Base-by-base conservation (phyloP, 1,139 yeast species). In the Diutina siamensis region DNA sequence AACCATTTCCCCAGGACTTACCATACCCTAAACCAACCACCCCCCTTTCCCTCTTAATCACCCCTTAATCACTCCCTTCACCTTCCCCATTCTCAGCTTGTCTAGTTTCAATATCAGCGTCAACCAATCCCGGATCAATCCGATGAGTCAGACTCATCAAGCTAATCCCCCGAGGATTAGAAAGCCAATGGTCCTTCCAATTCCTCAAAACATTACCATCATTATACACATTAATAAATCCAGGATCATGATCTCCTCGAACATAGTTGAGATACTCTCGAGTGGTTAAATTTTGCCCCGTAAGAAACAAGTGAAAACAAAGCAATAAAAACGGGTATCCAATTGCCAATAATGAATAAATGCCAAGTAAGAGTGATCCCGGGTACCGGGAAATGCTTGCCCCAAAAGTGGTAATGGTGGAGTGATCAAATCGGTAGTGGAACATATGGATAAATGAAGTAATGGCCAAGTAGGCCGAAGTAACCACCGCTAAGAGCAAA, bases 251-350 rank as follows among this genome's bases (percentile, higher is more conserved):
- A 2, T 55, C 56, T 53, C 64, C 48, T 20, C 53, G 45, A 19
- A 63, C 58, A 57, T 68, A 52, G 58, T 68, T 71, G 45, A 83
- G 61, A 52, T 72, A 82, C 52, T 83, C 92, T 51, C 88, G 65
- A 4, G 94, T 83, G 17, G 89, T 80, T 52, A 82, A 68, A 48
- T 80, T 81, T n/a, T 74, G 68, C 0, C 74, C 56, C 0, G 79
- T 72, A 44, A 83, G 60, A 46, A 65, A 71, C 1, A 76, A 36
- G 55, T 85, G 94, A 51, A 73, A 73, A 0, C 61, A 45, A 15
- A 81, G 55, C 17, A 85, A 59, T 35, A 78, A 52, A 1, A 68
- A 46, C 2, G 94, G 89, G 54, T 83, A 83, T 5, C 70, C 49
- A 8, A 74, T 38, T 1, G 67, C 64, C 2, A 79, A 31, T 2